Evolutionary conservation across 495 filamentous ascomycete species (phyloP).

Genomic region (Penicillium flavigenum): DNA sequence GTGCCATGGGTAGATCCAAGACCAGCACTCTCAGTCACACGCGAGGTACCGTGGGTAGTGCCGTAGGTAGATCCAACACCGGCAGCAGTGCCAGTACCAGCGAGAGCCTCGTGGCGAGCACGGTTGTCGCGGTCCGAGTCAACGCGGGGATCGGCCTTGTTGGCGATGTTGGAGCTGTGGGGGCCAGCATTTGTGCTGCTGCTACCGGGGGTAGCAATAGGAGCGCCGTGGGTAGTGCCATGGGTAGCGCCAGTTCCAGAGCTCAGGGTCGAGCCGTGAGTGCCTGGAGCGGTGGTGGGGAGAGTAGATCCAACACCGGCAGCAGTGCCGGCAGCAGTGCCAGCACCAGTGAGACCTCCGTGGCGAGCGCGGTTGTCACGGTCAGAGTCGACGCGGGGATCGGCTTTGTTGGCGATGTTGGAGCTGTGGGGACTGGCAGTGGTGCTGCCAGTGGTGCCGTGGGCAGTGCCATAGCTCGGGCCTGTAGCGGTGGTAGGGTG

Average conservation of each 20-base stretch:
- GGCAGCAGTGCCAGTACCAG: neutral
- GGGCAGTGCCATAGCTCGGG: neutral
- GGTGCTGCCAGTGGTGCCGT: neutral
- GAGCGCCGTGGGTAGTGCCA: neutral
- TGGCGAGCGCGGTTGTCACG: constrained; percentile 4
- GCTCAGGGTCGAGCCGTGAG: neutral
- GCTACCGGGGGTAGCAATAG: neutral
- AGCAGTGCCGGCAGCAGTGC: neutral
- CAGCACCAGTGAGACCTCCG: neutral
- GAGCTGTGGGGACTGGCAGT: constrained; percentile 3
- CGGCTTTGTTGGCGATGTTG: constrained; percentile 9
- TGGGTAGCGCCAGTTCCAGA: neutral
- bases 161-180: constrained; percentile 7
- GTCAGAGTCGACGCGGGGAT: constrained; percentile 11
- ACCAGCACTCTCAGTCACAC: neutral
- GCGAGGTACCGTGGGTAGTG: neutral
- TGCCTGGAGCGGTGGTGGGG: neutral
- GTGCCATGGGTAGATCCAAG: neutral
- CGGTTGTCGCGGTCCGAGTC: constrained; percentile 10
- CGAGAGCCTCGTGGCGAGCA: neutral
- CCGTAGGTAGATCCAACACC: neutral
- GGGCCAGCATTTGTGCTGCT: constrained; percentile 4
- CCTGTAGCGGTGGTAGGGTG: neutral
- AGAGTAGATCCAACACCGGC: neutral
- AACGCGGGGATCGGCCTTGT: constrained; percentile 12